Evolutionary conservation across 768 basidiomycete genomes (phyloP), one percentile per base, ranked within the genome.

Genomic region (Russula sp.): DNA sequence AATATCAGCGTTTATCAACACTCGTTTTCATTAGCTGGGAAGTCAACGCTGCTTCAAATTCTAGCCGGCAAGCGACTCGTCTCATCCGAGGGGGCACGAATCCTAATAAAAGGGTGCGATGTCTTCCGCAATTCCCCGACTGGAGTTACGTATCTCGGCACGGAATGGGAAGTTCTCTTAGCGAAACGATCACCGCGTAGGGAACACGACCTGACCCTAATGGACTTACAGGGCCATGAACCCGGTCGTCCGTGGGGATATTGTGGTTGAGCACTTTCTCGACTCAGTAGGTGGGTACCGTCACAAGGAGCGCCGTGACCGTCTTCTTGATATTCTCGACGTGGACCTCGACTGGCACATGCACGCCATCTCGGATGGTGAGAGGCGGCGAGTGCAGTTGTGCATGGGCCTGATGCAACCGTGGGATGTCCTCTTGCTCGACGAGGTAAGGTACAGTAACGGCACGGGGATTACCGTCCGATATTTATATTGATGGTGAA

Each of bases 271-370:
- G n/a, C 80, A 85, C 54, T 99, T 99, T 75, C 79, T 99, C n/a
- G 92, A 99, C 74, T 95, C 93, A 20, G 92, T 99, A 5, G 97
- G 97, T 16, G 97, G 97, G 0, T 98, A 97, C 73, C 81, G 94
- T 59, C 84, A 98, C 77, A 96, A 96, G 74, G 88, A 87, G 69
- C 82, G 94, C 34, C 81, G 96, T 48, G 92, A 99, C 73, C 76
- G 72, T 8, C 81, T 99, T 4, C 85, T 99, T 59, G 88, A 94
- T 75, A 90, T 99, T 64, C 79, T 98, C 49, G 95, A 98, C 72
- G 84, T 99, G 63, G 97, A 99, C 76, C 77, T 98, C 22, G 90
- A 94, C 72, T 99, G 92, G 94, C 92, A 85, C 67, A 95, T 96
- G 92, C 92, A 96, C 72, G 76, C 87, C 63, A 95, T 99, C 64